These are phyloP conservation scores for Hypericum androsaemum DNA, from an alignment of 345 rosid genomes.

Conservation along the genomic window DNA sequence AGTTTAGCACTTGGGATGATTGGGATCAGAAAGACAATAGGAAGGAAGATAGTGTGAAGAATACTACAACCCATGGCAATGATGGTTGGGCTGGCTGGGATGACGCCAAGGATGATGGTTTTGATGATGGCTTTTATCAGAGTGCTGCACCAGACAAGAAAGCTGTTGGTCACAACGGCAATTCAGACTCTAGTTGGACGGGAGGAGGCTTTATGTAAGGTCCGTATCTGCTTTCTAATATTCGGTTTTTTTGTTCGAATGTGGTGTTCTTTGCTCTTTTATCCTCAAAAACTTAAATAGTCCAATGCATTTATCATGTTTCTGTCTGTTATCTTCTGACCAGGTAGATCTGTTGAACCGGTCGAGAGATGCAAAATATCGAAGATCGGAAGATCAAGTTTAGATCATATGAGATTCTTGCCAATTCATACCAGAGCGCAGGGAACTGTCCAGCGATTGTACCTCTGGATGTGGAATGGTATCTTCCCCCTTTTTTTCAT, in stretches of 20 bases:
- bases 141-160: slow-evolving; percentile 35
- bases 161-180: slow-evolving; percentile 46
- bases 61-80: slow-evolving; percentile 29
- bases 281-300: no score
- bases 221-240: slow-evolving; percentile 8
- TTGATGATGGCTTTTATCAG: slow-evolving; percentile 42
- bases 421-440: no score
- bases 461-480: no score
- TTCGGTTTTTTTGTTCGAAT: background rate
- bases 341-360: no score
- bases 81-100: slow-evolving; percentile 96
- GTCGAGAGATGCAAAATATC: no score
- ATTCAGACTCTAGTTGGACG: slow-evolving; percentile 70
- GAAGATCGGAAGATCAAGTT: no score
- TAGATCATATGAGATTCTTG: no score
- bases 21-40: slow-evolving; percentile 60
- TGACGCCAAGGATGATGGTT: slow-evolving; percentile 70
- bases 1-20: slow-evolving; percentile 77
- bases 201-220: slow-evolving; percentile 83
- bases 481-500: no score
- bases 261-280: no score
- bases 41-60: slow-evolving; percentile 36
- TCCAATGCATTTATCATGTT: no score
- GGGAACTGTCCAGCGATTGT: no score
- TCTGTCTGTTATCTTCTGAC: no score